phyloP scores from a whole-genome alignment of 176 grass and related monocot genomes.

The Eragrostis nindensis region DNA sequence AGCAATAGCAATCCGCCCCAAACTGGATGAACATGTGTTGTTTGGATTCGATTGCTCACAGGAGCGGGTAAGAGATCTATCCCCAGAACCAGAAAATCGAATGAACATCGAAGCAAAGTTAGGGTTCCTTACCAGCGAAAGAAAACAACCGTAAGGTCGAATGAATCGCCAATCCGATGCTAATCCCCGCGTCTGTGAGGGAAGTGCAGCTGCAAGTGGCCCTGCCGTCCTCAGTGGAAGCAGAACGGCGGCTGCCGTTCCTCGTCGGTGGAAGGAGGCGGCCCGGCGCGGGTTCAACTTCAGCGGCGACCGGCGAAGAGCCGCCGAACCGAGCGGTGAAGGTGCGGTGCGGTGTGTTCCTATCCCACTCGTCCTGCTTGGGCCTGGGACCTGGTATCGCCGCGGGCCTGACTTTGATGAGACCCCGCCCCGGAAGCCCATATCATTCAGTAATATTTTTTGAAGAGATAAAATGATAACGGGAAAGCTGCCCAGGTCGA shows the following conservation, averaged over 20 bases:
- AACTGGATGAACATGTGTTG: neutral
- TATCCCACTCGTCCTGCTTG: neutral
- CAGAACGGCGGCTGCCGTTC: neutral
- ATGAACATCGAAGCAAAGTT: neutral
- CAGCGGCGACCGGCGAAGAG: neutral
- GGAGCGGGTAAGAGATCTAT: neutral
- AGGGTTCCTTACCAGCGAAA: neutral
- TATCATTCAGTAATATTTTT: no score
- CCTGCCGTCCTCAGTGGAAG: neutral
- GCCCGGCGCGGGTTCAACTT: neutral
- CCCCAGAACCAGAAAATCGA: neutral
- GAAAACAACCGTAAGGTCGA: neutral
- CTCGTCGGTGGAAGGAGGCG: neutral
- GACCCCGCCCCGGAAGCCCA: no score
- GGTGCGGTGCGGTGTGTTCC: neutral
- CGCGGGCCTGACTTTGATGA: neutral
- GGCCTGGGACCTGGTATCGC: neutral
- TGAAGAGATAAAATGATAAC: no score
- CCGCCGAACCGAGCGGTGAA: neutral
- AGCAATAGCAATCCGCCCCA: neutral
- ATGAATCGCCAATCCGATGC: neutral
- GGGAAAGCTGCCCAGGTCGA: no score
- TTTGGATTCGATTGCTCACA: neutral
- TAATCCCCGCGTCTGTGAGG: neutral
- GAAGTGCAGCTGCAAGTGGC: neutral